phyloP scores from a whole-genome alignment of 2,329 filamentous ascomycete genomes.

The Calonectria crousiana region DNA sequence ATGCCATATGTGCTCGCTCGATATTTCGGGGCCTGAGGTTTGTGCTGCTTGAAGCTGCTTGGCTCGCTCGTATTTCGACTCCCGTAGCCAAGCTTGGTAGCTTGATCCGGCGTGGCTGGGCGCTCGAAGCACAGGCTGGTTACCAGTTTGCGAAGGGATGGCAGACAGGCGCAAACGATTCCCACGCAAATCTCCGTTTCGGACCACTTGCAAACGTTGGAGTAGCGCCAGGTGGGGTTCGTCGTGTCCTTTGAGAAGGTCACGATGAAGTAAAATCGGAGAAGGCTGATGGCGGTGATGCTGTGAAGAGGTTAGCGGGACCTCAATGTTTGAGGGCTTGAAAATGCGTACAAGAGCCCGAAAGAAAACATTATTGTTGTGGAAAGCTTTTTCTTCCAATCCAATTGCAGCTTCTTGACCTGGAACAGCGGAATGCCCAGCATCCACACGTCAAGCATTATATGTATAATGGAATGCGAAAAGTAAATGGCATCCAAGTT shows the following conservation, averaged over 20 bases:
- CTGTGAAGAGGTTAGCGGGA: background rate
- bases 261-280: background rate
- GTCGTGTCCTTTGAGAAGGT: background rate
- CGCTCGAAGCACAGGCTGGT: background rate
- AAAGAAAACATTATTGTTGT: conserved; percentile 58
- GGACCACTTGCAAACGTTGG: conserved; percentile 1
- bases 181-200: background rate
- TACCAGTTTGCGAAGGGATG: background rate
- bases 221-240: background rate
- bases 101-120: background rate
- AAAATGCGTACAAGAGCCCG: conserved; percentile 52
- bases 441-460: conserved; percentile 58
- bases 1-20: background rate
- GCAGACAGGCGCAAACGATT: background rate
- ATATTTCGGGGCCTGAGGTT: background rate
- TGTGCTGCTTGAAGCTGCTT: background rate
- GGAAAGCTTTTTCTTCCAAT: conserved; percentile 57
- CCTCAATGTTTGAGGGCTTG: fast-evolving
- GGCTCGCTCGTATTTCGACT: background rate
- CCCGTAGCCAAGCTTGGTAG: background rate
- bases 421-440: conserved; percentile 55
- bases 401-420: conserved; percentile 49
- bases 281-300: background rate
- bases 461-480: conserved; percentile 56
- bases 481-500: conserved; percentile 29